These are phyloP conservation scores for Bocquillonia castaneifolia DNA, from an alignment of 441 rosid genomes.

Conservation along the genomic window DNA sequence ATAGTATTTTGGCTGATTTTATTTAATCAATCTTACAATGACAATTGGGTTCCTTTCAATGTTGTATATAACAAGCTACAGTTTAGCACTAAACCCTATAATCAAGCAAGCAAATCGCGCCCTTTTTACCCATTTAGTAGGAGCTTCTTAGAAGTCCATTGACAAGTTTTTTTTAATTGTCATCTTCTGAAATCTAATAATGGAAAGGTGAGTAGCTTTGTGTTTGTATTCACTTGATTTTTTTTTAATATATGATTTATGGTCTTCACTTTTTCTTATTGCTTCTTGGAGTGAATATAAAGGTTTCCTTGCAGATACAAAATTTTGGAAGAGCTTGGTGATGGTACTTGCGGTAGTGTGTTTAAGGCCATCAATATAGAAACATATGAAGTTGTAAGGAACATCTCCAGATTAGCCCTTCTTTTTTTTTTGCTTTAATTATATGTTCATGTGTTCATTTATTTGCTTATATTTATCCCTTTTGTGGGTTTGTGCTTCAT, in stretches of 20 bases:
- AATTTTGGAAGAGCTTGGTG: constrained; percentile 87
- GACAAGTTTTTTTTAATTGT: constrained; percentile 46
- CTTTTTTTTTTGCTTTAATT: neutral
- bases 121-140: constrained; percentile 38
- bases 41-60: constrained; percentile 43
- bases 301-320: constrained; percentile 50
- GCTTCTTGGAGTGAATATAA: neutral
- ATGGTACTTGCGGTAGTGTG: constrained; percentile 95
- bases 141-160: constrained; percentile 58
- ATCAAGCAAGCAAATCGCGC: constrained; percentile 35
- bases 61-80: constrained; percentile 57
- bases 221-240: constrained; percentile 17
- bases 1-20: constrained; percentile 41
- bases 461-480: neutral
- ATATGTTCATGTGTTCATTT: neutral
- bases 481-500: no score
- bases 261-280: neutral
- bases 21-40: constrained; percentile 46
- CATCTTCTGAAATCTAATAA: constrained; percentile 34
- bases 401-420: neutral
- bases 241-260: neutral
- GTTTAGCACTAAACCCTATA: constrained; percentile 47
- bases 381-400: constrained; percentile 67
- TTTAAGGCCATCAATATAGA: constrained; percentile 76
- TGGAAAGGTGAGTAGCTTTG: constrained; percentile 67